These are phyloP conservation scores for Lactarius pseudohatsudake DNA, from an alignment of 768 basidiomycete species.

Conservation along the genomic window DNA sequence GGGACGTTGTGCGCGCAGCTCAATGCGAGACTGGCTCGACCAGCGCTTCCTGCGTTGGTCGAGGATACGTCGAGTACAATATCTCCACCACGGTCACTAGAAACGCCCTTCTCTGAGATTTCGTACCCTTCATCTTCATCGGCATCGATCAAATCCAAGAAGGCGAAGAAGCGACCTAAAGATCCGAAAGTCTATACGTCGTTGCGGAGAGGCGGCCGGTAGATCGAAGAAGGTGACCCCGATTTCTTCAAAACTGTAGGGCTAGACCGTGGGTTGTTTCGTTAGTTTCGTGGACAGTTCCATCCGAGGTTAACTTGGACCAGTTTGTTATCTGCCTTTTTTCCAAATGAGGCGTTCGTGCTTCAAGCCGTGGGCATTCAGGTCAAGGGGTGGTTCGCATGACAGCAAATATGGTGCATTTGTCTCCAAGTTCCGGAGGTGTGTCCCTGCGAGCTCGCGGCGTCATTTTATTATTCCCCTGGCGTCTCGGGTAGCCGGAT, in stretches of 20 bases:
- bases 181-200: neutral
- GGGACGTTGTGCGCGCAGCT: constrained; percentile 31
- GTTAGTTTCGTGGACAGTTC: neutral
- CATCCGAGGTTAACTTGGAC: neutral
- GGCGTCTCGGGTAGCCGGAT: neutral
- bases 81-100: neutral
- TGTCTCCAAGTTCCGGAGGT: constrained; percentile 4
- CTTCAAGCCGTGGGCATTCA: neutral
- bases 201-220: constrained; percentile 20
- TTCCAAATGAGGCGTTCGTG: neutral
- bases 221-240: neutral
- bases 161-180: neutral
- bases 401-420: neutral
- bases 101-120: neutral
- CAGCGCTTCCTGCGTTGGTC: constrained; percentile 6
- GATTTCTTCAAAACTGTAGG: neutral
- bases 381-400: constrained; percentile 12
- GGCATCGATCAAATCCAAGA: neutral
- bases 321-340: neutral
- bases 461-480: neutral
- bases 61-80: constrained; percentile 8
- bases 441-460: constrained; percentile 11
- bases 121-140: neutral
- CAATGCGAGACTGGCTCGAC: constrained; percentile 32
- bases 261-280: neutral